Base-by-base conservation (phyloP, 164 flowering plant species). In the Kingdonia uniflora region DNA sequence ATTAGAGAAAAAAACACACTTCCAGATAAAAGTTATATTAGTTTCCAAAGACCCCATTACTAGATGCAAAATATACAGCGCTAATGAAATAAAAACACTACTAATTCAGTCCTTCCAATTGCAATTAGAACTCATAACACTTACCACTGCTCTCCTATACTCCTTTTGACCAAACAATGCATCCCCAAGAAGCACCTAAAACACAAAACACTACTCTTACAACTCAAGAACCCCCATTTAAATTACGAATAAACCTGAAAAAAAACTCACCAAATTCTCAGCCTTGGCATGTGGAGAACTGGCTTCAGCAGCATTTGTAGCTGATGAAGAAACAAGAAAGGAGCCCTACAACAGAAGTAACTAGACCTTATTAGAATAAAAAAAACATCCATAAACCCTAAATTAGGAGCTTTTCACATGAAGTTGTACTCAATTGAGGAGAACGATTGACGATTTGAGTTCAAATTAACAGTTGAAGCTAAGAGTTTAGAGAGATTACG, bases 161-260 rank as follows among this genome's bases (percentile, higher is more conserved):
- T 90, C 95, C 63, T 79, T 81, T 40, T 82, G 87, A 16, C 80
- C 86, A 67, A 71, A 82, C 58, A 87, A 71, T 8, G 95, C 75
- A 72, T 90, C 94, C 14, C 88, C 97, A 54, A 82, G 78, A 59
- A 85, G 82, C 60, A 84, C 83, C 97, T 90, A 67, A 43, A 29
- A 45, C 4, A 19, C 13, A 16, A 12, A 16, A 19, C 14, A 11
- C 16, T 12, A 17, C 1, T 11, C 10, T 20, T 6, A 16, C 19
- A 19, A n/a, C 12, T 16, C 12, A 11, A 16, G 16, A 3, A 42
- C 16, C 16, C 16, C 7, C 13, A 24, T 11, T 25, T 13, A 13
- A 33, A 17, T 2, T 11, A 17, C 3, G 6, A 21, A 10, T 8
- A 10, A 13, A 48, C 29, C 6, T 44, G 13, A 2, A 2, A 51